A percentile compares a stretch with the other conserved stretches of the same genome.
Conservation (phyloP, 306 rosid genomes). For the Pueraria montana region DNA sequence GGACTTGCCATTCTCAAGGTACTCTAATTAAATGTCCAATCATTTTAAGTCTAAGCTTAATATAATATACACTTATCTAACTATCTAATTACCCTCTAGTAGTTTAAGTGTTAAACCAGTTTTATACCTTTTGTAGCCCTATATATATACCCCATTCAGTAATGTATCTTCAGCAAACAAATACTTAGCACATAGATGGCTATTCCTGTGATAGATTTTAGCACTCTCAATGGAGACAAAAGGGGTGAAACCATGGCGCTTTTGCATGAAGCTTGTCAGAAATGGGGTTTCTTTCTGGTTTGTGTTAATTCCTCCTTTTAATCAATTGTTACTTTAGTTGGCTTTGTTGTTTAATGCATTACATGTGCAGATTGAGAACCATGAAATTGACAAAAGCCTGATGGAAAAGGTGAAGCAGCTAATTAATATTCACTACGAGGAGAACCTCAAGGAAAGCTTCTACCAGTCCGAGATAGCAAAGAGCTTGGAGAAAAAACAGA, state of each 20-base stretch:
- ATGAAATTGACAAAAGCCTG: conserved; percentile 69
- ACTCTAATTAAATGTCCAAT: too few species aligned
- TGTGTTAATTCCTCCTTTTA: not conserved
- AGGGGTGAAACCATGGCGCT: conserved; percentile 68
- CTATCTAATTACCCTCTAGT: conserved; percentile 39
- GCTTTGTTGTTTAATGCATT: not conserved
- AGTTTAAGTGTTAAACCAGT: too few species aligned
- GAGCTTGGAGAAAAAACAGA: conserved; percentile 52
- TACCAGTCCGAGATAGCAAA: conserved; percentile 73
- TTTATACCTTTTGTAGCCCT: conserved; percentile 41
- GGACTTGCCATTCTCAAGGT: conserved; percentile 44
- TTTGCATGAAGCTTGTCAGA: conserved; percentile 79
- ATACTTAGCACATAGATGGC: conserved; percentile 50
- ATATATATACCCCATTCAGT: conserved; percentile 50
- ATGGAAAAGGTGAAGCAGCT: conserved; percentile 81
- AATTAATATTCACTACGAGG: conserved; percentile 74
- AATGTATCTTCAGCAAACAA: conserved; percentile 51
- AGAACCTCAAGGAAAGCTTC: conserved; percentile 71
- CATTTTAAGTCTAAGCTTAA: too few species aligned
- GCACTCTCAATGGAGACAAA: conserved; percentile 66
- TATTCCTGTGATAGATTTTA: conserved; percentile 80
- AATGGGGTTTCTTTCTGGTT: conserved; percentile 81
- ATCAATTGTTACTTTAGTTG: not conserved
- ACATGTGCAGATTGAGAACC: conserved; percentile 75
- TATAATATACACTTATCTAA: conserved; percentile 26